Evolutionary conservation across 306 rosid genomes (phyloP), one percentile per base, ranked within the genome.

Genomic region (Comarum palustre): DNA sequence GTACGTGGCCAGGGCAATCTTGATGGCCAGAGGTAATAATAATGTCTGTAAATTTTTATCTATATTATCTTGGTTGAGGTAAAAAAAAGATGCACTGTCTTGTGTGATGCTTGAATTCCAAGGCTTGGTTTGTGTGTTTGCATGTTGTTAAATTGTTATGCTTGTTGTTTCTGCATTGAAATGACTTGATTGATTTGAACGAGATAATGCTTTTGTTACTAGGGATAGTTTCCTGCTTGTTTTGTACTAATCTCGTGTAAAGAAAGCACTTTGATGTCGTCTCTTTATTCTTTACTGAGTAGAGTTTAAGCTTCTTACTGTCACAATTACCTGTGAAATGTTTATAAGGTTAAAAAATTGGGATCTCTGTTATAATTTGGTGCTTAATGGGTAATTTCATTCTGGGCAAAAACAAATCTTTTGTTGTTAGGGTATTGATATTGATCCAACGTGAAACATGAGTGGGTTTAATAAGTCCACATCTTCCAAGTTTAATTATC

Each of bases 1-100:
- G n/a, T n/a, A n/a, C n/a, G 78, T 39, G 87, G 86, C 6, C 97
- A 91, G 81, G 95, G 89, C 2, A 88, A 86, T 82, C 84, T 85
- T 5, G 96, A 91, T 73, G 92, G 91, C 32, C 88, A 89, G 85
- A 91, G 97, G 99, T 94, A 84, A 29, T n/a, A n/a, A n/a, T 52
- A 52, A 52, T 31, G 55, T 17, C 8, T 1, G n/a, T 48, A 17
- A 48, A 15, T 6, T 6, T 48, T 52, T 31, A 31, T 1, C 34
- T 31, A 3, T 31, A 31, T 31, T 31, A 3, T 31, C 34, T 1
- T 31, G 34, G n/a, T 31, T 31, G 34, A 31, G 34, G 34, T 31
- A 31, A 31, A 3, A 31, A 31, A 1, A 31, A n/a, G 3, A 31
- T 31, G 39, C 8, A 36, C 39, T 6, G n/a, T 36, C 1, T 5